phyloP scores from a whole-genome alignment of 176 grass and related monocot genomes.

The Oryza officinalis region DNA sequence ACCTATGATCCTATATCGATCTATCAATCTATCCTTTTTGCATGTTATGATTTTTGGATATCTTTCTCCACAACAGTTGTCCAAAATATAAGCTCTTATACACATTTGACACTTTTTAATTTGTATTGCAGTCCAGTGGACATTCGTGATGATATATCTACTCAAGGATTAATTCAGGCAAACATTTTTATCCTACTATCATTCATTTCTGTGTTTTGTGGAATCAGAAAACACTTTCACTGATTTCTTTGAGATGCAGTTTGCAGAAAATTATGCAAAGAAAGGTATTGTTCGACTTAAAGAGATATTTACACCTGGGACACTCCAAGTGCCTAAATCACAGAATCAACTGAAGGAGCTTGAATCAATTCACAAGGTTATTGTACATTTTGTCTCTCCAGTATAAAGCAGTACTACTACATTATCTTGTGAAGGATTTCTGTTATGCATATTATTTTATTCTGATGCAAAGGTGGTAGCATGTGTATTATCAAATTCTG shows the following conservation, averaged over 20 bases:
- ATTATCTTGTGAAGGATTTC: slow-evolving; percentile 22
- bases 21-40: not conserved
- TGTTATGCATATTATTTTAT: slow-evolving; percentile 10
- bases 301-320: slow-evolving; percentile 96
- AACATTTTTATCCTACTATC: slow-evolving; percentile 25
- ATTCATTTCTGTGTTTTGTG: slow-evolving; percentile 17
- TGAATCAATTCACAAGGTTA: slow-evolving; percentile 99
- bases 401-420: not conserved
- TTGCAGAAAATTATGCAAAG: slow-evolving; percentile 96
- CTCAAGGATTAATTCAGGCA: slow-evolving; percentile 84
- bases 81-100: not conserved
- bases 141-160: slow-evolving; percentile 83
- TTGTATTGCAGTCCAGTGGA: slow-evolving; percentile 79
- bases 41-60: not conserved
- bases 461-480: slow-evolving; percentile 2
- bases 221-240: slow-evolving; percentile 26
- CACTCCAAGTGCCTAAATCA: slow-evolving; percentile 79
- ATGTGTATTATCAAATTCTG: slow-evolving; percentile 2
- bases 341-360: slow-evolving; percentile 91
- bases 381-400: slow-evolving; percentile 10
- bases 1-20: slow-evolving; percentile 16
- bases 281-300: slow-evolving; percentile 84
- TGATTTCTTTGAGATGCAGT: slow-evolving; percentile 48
- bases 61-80: slow-evolving; percentile 5
- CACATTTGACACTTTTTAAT: slow-evolving; percentile 19